Evolutionary conservation across 1,139 yeast genomes (phyloP), one percentile per base, ranked within the genome.

Genomic region (Candida freyschussii): DNA sequence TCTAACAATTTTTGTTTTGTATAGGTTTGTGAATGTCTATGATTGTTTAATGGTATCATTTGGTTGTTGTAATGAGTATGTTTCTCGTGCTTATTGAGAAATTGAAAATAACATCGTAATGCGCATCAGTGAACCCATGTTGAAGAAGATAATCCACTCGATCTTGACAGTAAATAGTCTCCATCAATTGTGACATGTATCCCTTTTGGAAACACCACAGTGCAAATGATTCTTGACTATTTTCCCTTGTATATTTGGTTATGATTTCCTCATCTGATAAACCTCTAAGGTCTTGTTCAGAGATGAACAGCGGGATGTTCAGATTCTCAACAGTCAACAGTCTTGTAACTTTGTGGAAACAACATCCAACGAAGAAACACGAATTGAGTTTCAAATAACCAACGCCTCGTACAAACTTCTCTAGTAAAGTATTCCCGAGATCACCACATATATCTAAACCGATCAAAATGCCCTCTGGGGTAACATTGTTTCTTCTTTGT

Each of bases 391-490:
- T 24, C 12, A 39, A n/a, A n/a, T n/a, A n/a, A n/a, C n/a, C n/a
- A n/a, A n/a, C n/a, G n/a, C n/a, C n/a, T n/a, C n/a, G n/a, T n/a
- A n/a, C n/a, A n/a, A n/a, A n/a, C n/a, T n/a, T n/a, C n/a, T n/a
- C n/a, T n/a, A n/a, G n/a, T n/a, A n/a, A n/a, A n/a, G n/a, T n/a
- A n/a, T n/a, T n/a, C n/a, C n/a, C n/a, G 20, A 41, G 16, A 15
- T 41, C 42, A 4, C 44, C 44, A 30, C 45, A 41, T 1, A 33
- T 27, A 28, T 41, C 36, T 12, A 41, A 24, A 7, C 45, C 44
- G 6, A 40, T 26, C 4, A 40, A 15, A 10, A 41, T 10, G 6
- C 30, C 35, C 2, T 23, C 28, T 1, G 44, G 36, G 11, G 14
- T 15, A 6, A 2, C 13, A 4, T 13, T 12, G 22, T 41, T 41